Evolutionary conservation across 176 grass and related monocot species (phyloP), one percentile per base, ranked within the genome.

Genomic region (Aegilops umbellulata): DNA sequence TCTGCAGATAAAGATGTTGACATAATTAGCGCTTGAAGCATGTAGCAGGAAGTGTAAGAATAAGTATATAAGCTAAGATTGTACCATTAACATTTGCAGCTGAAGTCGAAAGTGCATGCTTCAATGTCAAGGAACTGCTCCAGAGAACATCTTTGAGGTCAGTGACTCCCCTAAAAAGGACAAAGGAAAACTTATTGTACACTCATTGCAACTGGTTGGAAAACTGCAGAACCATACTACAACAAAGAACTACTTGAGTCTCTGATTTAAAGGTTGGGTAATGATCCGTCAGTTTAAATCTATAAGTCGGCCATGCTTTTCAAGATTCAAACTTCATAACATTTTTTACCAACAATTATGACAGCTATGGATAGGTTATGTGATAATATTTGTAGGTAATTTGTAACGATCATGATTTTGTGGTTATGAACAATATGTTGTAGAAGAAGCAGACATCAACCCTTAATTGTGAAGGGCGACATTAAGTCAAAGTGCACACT

Each of bases 91-190:
- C 9, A 85, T 77, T 87, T 47, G 82, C 46, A 27, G 86, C 83
- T 17, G 83, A 91, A 65, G 89, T 94, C 25, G 92, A 94, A 84
- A 87, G 47, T 78, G 86, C 86, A 67, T 86, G 80, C 57, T 81
- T 83, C 16, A 88, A 89, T 62, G 69, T 86, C 77, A 91, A 83
- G 1, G 85, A 82, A 86, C 88, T 82, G 60, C 74, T 85, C 88
- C 85, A 93, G 64, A 90, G 49, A 78, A 68, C 26, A 75, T 88
- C 82, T 49, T 83, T 93, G 14, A 90, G 74, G 58, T 83, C 83
- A 62, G 46, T 32, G 61, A 84, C 42, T 66, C 79, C 82, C 82
- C 88, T 82, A 42, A 20, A 39, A 82, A 82, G 32, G 61, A 10
- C 6, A 72, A 72, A 25, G 27, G 22, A 24, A 44, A 83, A 26